Percentiles rank a stretch among this genome's conserved stretches.
These are phyloP conservation scores for Hypoxylon sp. DNA, from an alignment of 2,329 filamentous ascomycete genomes.

Conservation along the genomic window DNA sequence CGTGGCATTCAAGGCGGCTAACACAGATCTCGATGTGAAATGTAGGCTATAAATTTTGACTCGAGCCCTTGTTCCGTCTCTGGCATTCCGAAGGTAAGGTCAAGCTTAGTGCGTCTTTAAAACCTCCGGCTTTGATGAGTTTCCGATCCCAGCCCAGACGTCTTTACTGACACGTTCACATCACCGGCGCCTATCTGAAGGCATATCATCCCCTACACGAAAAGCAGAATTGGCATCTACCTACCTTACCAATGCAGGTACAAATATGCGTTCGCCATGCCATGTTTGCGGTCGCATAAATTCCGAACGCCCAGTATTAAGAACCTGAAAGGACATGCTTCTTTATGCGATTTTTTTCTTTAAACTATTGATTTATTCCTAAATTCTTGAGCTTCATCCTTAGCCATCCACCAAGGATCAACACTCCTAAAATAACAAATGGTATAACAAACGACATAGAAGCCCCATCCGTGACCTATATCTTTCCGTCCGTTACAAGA, in stretches of 20 bases:
- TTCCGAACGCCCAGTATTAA: neutral
- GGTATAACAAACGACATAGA: constrained; percentile 12
- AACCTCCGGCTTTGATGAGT: neutral
- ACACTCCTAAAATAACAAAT: neutral
- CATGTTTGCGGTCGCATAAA: neutral
- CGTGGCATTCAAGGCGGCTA: too few species aligned
- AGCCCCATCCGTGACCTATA: neutral
- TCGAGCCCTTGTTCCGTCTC: neutral
- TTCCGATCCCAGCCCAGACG: neutral
- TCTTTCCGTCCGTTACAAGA: constrained; percentile 14
- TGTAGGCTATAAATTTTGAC: too few species aligned
- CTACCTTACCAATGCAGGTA: neutral
- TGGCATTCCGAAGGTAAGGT: neutral
- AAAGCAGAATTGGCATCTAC: neutral
- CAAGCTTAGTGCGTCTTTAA: neutral
- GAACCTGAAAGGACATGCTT: neutral
- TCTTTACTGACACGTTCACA: constrained; percentile 8
- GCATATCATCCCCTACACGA: neutral
- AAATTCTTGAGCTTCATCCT: neutral
- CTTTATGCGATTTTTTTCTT: neutral
- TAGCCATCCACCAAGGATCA: constrained; percentile 3
- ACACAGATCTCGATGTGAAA: too few species aligned
- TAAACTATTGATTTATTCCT: neutral
- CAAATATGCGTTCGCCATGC: neutral
- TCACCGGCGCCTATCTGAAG: neutral